A percentile compares a stretch with the other conserved stretches of the same genome.
These are phyloP conservation scores for Buxus sempervirens DNA, from an alignment of 164 flowering plant species.

Conservation along the genomic window DNA sequence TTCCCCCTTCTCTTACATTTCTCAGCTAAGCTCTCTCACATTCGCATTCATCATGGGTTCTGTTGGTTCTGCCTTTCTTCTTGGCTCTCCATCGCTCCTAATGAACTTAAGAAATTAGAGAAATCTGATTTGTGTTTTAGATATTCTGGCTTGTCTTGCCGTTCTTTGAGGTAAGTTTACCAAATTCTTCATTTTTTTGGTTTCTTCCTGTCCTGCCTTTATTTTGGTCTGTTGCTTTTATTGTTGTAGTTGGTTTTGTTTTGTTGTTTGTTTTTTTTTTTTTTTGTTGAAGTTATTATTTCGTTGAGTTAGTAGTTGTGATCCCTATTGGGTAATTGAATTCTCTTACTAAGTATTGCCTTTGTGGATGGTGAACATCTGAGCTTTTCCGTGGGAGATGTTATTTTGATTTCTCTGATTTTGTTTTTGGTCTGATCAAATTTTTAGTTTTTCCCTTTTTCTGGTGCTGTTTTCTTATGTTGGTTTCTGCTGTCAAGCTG, in stretches of 20 bases:
- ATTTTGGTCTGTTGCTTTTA: not conserved
- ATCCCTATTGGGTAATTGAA: not conserved
- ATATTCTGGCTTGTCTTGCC: constrained; percentile 9
- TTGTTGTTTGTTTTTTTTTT: not conserved
- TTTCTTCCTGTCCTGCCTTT: not conserved
- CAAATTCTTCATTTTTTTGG: not conserved
- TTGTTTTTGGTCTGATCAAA: not conserved
- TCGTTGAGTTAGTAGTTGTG: not conserved
- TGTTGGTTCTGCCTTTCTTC: not conserved
- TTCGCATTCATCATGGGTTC: not conserved
- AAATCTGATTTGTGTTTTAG: constrained; percentile 14
- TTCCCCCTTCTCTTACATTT: constrained; percentile 10
- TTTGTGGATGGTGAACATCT: constrained; percentile 12
- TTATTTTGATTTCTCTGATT: not conserved
- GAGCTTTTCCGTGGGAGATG: not conserved
- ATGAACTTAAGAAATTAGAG: not conserved
- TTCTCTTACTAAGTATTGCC: not conserved
- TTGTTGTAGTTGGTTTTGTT: not conserved
- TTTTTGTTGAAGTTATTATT: no score
- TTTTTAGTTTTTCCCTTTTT: not conserved
- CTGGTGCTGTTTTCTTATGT: not conserved
- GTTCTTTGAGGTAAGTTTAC: constrained; percentile 15
- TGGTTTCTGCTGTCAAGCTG: not conserved
- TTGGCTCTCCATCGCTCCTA: constrained; percentile 2
- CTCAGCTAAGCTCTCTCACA: not conserved